Evolutionary conservation across 495 filamentous ascomycete genomes (phyloP), one percentile per base, ranked within the genome.

Genomic region (Rhypophila decipiens): DNA sequence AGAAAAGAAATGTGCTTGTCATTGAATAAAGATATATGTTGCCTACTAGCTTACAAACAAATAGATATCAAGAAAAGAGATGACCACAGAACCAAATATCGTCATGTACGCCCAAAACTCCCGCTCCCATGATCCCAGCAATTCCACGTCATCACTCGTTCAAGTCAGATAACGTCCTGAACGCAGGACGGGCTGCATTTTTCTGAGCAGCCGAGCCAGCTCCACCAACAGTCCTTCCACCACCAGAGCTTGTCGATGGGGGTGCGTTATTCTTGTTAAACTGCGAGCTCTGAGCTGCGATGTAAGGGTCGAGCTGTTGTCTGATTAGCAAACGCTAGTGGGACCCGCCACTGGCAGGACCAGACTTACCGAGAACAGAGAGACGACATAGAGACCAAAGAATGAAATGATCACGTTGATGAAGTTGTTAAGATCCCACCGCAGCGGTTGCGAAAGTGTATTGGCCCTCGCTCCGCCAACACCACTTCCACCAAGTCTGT

Each of bases 291-390:
- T 83, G 74, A 0, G 82, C 85, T 9, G 84, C 70, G 44, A 67
- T 67, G 65, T 86, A 85, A 1, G 82, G 73, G 51, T 87, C 83
- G 39, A 87, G 65, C 80, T 84, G 55, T 4, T 31, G 34, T 61
- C 63, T 53, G 65, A 35, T 23, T 33, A 29, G 22, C 46, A 48
- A 8, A 19, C 9, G 23, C 12, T 19, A n/a, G 22, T n/a, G 24
- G 12, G 7, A 9, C 4, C 24, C 5, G 19, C 9, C 29, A 38
- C 23, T 23, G 27, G 39, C 23, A 42, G 27, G 41, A 13, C 12
- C 23, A 10, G 10, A 54, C 66, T 27, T 62, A 77, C 73, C 51
- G 74, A 75, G 44, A 84, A 71, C 44, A 86, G 56, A 7, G 73
- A 78, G 9, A 60, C 62, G 17, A 85, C 63, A 53, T 86, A 86